These are phyloP conservation scores for Noccaea bulbosa DNA, from an alignment of 345 rosid genomes.

Conservation along the genomic window DNA sequence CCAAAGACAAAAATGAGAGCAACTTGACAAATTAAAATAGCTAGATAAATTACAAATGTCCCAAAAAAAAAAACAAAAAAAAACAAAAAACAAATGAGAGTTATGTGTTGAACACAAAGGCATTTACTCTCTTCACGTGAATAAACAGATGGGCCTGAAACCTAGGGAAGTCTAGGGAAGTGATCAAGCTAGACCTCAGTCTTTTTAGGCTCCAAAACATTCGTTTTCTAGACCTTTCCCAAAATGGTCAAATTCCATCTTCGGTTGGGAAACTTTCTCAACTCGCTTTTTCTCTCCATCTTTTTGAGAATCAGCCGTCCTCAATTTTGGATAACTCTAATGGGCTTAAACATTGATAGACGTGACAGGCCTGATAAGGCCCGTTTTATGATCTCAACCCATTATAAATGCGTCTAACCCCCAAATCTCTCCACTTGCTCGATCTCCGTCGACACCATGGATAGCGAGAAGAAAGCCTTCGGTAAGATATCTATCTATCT, in stretches of 20 bases:
- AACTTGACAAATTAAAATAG: background rate
- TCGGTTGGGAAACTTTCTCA: background rate
- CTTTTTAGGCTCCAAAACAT: background rate
- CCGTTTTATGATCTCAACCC: no score
- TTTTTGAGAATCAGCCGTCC: background rate
- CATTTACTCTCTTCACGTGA: background rate
- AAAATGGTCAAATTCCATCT: background rate
- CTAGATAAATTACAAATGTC: background rate
- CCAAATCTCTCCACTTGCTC: no score
- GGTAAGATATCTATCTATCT: no score
- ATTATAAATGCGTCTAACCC: no score
- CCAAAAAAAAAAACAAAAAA: no score
- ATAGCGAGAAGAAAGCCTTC: no score
- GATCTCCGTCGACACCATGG: no score
- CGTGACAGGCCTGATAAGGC: no score
- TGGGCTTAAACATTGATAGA: no score
- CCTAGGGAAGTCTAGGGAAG: background rate
- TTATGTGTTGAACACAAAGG: background rate
- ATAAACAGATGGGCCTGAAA: background rate
- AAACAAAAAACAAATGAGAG: no score
- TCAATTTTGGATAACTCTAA: no score
- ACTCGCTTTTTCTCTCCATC: background rate
- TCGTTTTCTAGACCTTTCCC: background rate
- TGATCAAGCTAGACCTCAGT: background rate
- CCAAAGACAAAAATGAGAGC: background rate